A percentile compares a stretch with the other conserved stretches of the same genome.
Conservation (phyloP, 495 filamentous ascomycete genomes). For the Parmelia sp. region DNA sequence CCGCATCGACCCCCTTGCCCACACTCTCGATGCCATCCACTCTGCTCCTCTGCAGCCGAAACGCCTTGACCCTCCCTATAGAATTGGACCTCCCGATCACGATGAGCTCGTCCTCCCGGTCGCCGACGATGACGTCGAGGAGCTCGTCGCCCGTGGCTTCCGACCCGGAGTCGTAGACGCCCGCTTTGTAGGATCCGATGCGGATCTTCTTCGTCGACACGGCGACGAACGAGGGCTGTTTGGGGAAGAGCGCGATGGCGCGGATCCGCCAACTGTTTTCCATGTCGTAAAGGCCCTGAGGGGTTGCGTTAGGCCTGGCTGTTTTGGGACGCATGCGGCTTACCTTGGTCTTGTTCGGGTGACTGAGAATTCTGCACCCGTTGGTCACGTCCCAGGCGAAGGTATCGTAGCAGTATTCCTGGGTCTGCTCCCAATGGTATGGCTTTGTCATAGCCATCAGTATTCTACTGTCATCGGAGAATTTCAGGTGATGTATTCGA, state of each 20-base stretch:
- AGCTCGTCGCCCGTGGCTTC: background rate
- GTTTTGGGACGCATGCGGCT: background rate
- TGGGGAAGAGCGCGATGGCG: background rate
- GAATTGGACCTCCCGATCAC: background rate
- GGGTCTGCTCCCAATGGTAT: background rate
- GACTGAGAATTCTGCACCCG: background rate
- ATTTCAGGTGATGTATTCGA: constrained; percentile 4
- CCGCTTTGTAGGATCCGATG: too few species aligned
- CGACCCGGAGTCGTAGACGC: background rate
- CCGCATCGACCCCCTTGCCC: too few species aligned
- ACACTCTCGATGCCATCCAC: background rate
- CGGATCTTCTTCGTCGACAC: background rate
- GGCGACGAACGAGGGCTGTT: background rate
- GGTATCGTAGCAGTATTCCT: background rate
- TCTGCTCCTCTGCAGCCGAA: background rate
- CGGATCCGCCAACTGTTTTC: background rate
- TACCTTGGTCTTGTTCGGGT: background rate
- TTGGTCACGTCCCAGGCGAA: too few species aligned
- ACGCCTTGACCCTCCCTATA: background rate
- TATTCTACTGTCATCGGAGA: background rate
- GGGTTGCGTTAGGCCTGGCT: background rate
- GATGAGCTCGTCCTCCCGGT: constrained; percentile 6
- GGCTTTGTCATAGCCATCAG: background rate
- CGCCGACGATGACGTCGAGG: background rate
- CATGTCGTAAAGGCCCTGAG: background rate